Base-by-base conservation (phyloP, 257 asterid species). In the Capsicum rhomboideum region DNA sequence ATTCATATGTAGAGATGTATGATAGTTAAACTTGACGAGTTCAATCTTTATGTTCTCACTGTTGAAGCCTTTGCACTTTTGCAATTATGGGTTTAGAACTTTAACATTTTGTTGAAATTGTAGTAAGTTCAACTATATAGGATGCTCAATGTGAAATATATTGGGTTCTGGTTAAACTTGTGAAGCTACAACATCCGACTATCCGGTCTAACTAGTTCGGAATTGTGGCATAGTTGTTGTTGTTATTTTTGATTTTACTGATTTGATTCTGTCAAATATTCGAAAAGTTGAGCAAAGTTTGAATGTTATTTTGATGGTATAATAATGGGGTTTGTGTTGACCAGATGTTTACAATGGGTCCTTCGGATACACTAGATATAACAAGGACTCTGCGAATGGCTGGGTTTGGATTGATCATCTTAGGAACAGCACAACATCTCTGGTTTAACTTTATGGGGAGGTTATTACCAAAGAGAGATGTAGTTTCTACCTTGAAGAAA, bases 401-500 rank as follows among this genome's bases (percentile, higher is more conserved):
- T 50, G 92, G 88, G 4, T 94, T 87, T 89, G 99, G 98, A 86
- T 83, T 96, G 89, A 20, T 93, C 49, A 82, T 96, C 75, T 89
- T 94, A 85, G 99, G 99, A 28, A 91, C 97, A 0, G 66, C 93
- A 11, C 98, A 94, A 86, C 99, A 96, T 89, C 3, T 85, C 20
- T 96, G 98, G 99, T 94, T 93, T 83, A 94, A 92, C 84, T 94
- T 90, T 82, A 82, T 91, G 10, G 98, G 85, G 14, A 88, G 90
- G 55, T 10, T 87, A 44, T 80, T 93, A 58, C 97, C 99, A 44
- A 93, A 90, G 82, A 88, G 97, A 80, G 98, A 94, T 85, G 7
- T 91, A 66, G 67, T 90, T 44, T 84, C 92, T 79, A 94, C 97
- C 34, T 86, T 93, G 83, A 96, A 96, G 96, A 96, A 96, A 80